Conservation (phyloP, 1,284 basidiomycete species). For the Trametes sp. region DNA sequence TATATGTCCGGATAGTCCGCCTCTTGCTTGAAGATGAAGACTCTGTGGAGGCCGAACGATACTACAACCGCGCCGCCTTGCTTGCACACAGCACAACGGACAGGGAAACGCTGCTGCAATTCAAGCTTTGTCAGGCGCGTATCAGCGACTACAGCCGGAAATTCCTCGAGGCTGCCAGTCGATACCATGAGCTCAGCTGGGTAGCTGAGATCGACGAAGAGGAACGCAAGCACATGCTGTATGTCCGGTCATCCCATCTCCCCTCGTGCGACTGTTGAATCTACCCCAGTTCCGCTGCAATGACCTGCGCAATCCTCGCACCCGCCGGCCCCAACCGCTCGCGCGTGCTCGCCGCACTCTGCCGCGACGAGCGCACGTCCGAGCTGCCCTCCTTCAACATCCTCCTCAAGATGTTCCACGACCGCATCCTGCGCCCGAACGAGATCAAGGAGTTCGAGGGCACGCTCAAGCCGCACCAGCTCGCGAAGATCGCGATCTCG, state of each 20-base stretch:
- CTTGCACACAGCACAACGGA: constrained; percentile 83
- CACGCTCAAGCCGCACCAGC: constrained; percentile 90
- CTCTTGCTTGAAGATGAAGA: constrained; percentile 96
- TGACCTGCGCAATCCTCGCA: constrained; percentile 96
- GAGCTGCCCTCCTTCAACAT: constrained; percentile 88
- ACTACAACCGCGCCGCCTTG: constrained; percentile 94
- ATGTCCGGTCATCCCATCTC: constrained; percentile 38
- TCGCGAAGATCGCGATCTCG: constrained; percentile 87
- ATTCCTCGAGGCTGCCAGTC: constrained; percentile 94
- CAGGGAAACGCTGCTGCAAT: constrained; percentile 79
- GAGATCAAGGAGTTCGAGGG: constrained; percentile 93
- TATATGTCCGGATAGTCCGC: constrained; percentile 95
- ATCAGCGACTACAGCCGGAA: constrained; percentile 92
- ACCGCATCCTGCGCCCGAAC: constrained; percentile 90
- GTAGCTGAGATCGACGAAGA: constrained; percentile 89
- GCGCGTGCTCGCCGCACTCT: constrained; percentile 89
- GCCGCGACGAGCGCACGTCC: constrained; percentile 89
- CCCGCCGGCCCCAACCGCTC: constrained; percentile 97
- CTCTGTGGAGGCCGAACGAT: constrained; percentile 93
- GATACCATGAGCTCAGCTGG: constrained; percentile 95
- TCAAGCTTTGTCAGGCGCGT: constrained; percentile 91
- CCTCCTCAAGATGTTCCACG: constrained; percentile 96
- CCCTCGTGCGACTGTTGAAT: not conserved
- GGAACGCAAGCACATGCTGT: constrained; percentile 89
- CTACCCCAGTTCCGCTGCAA: constrained; percentile 79